Evolutionary conservation across 352 stramenopile species (phyloP), one percentile per base, ranked within the genome.

Genomic region (Globisporangium canariense): DNA sequence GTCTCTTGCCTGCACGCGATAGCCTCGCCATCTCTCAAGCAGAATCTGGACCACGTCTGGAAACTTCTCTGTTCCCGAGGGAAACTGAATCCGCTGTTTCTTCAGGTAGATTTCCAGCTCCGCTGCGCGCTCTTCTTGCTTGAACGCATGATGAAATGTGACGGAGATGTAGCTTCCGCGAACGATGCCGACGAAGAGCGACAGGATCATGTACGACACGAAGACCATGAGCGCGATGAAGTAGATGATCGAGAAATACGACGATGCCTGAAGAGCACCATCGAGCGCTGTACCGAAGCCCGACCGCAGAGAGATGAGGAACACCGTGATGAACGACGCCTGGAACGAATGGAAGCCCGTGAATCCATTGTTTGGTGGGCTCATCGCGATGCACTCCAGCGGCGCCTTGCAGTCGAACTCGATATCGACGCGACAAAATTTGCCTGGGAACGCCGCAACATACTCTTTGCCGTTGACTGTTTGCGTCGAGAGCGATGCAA

Each of bases 321-420:
- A 94, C 3, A 92, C 73, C 0, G 86, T 94, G 9, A 90, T 61
- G 65, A 94, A 94, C 1, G 86, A 90, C 16, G 86, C 79, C 50
- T 94, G 67, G 60, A 94, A 94, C 28, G 86, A 90, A 57, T 94
- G 83, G 57, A 94, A 94, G 4, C 86, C 84, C 1, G 86, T 93
- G 63, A 86, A 88, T 2, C 86, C 86, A 53, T 77, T 77, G 60
- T 94, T 89, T 1, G 86, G 86, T 1, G 82, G 76, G 11, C 52
- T 40, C 76, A 93, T 83, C 0, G 70, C 46, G 4, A 89, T 69
- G 58, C 86, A 94, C 28, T 83, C 76, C 51, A 83, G 70, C 4
- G 72, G 74, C 18, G 60, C 76, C 46, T 67, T 75, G 58, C 69
- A 82, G 13, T 65, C 71, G 0, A 68, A 66, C 4, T 49, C n/a